Conservation (phyloP, 805 yeast genomes). For the Deakozyma indianensis region DNA sequence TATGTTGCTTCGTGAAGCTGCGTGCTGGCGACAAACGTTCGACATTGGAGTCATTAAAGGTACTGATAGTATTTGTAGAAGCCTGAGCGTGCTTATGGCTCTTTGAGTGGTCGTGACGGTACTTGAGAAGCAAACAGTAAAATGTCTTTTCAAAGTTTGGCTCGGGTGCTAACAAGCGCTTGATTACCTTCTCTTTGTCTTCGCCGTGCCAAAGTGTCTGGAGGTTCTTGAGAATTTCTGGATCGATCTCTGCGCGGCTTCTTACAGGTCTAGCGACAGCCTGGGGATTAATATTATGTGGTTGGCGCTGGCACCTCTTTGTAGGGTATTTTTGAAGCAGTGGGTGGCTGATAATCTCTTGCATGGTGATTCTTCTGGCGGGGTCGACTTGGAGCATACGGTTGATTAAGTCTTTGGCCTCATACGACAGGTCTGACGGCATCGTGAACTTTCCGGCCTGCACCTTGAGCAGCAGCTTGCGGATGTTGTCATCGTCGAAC, state of each 20-base stretch:
- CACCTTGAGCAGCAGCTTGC: constrained; percentile 75
- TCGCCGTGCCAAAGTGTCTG: constrained; percentile 77
- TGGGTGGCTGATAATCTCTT: constrained; percentile 69
- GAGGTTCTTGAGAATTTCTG: constrained; percentile 59
- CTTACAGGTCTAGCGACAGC: constrained; percentile 21
- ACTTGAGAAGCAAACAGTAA: constrained; percentile 58
- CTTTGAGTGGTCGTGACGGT: constrained; percentile 49
- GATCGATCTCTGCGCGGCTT: constrained; percentile 41
- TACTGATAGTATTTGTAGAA: not conserved
- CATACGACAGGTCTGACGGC: constrained; percentile 65
- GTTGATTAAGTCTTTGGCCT: constrained; percentile 76
- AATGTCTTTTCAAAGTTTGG: constrained; percentile 70
- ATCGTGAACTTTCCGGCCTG: constrained; percentile 78
- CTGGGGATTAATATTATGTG: constrained; percentile 6
- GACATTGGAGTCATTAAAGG: not conserved
- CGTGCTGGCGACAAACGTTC: not conserved
- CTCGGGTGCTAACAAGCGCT: constrained; percentile 37
- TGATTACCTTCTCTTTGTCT: constrained; percentile 35
- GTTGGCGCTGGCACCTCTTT: constrained; percentile 12
- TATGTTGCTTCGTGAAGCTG: not conserved
- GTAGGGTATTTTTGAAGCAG: constrained; percentile 52
- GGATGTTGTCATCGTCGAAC: constrained; percentile 89
- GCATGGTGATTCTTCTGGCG: constrained; percentile 58
- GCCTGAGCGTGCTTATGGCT: not conserved
- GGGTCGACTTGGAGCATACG: constrained; percentile 80